These are phyloP conservation scores for Megacollybia marginata DNA, from an alignment of 768 basidiomycete species.

Conservation along the genomic window DNA sequence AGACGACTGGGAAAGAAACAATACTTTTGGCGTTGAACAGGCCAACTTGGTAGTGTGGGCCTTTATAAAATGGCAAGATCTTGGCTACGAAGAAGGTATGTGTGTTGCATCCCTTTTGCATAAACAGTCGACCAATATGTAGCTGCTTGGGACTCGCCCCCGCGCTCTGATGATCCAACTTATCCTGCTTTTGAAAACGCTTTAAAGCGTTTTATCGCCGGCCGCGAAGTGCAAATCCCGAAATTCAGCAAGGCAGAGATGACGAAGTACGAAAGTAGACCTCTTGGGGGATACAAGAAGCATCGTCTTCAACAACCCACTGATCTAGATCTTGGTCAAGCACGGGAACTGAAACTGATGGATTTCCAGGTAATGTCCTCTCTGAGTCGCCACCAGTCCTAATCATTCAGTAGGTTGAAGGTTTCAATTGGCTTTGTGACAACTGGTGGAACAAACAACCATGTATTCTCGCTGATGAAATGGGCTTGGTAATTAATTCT, in stretches of 20 bases:
- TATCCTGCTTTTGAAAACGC: slow-evolving; percentile 64
- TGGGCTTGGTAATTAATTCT: slow-evolving; percentile 65
- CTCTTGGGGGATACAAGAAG: slow-evolving; percentile 44
- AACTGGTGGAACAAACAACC: slow-evolving; percentile 86
- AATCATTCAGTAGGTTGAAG: slow-evolving; percentile 47
- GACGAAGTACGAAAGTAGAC: slow-evolving; percentile 43
- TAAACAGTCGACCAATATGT: slow-evolving; percentile 4
- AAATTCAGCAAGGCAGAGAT: slow-evolving; percentile 35
- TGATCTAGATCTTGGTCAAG: slow-evolving; percentile 66
- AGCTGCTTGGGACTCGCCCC: slow-evolving; percentile 96
- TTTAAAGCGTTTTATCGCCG: slow-evolving; percentile 56
- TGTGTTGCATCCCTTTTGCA: slow-evolving; percentile 4
- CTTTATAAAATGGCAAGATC: slow-evolving; percentile 89
- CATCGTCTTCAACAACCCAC: slow-evolving; percentile 40
- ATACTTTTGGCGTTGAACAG: slow-evolving; percentile 37
- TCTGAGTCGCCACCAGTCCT: background rate
- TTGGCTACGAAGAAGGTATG: slow-evolving; percentile 89
- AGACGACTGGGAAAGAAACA: slow-evolving; percentile 51
- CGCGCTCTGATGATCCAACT: slow-evolving; percentile 44
- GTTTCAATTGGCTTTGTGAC: slow-evolving; percentile 77
- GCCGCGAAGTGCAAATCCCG: slow-evolving; percentile 54
- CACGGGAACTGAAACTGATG: slow-evolving; percentile 62
- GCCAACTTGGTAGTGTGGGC: slow-evolving; percentile 66
- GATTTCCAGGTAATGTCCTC: slow-evolving; percentile 65
- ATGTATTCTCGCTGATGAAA: slow-evolving; percentile 94